These are phyloP conservation scores for Fusarium sp. DNA, from an alignment of 2,329 filamentous ascomycete genomes.

Conservation along the genomic window DNA sequence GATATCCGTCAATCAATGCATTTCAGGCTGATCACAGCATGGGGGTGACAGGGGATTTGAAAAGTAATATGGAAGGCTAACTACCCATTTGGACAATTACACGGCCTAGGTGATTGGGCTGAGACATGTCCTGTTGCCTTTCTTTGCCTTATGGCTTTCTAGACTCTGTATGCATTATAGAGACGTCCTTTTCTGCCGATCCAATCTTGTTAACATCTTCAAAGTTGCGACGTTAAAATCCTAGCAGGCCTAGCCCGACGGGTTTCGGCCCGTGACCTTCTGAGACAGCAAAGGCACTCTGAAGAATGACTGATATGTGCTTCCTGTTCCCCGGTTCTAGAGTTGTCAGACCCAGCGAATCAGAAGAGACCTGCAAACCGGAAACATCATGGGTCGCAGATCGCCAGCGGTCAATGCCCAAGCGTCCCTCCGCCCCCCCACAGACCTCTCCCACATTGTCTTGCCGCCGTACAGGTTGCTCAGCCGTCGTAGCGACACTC, in stretches of 20 bases:
- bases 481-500: background rate
- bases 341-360: background rate
- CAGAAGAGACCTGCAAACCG: background rate
- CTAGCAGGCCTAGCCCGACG: background rate
- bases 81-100: background rate
- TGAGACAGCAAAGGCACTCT: background rate
- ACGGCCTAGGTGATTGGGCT: background rate
- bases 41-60: background rate
- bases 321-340: background rate
- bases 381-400: constrained; percentile 5
- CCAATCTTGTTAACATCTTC: background rate
- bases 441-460: background rate
- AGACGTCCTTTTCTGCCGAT: background rate
- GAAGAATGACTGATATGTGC: background rate
- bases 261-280: background rate
- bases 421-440: background rate
- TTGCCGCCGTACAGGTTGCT: background rate
- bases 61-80: background rate
- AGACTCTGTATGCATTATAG: background rate
- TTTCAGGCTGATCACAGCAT: background rate
- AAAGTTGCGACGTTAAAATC: background rate
- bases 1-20: background rate
- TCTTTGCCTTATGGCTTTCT: background rate
- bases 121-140: background rate
- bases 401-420: constrained; percentile 6